Percentiles rank a stretch among this genome's conserved stretches.
These are phyloP conservation scores for Diplodia seriata DNA, from an alignment of 2,329 filamentous ascomycete genomes.

Conservation along the genomic window DNA sequence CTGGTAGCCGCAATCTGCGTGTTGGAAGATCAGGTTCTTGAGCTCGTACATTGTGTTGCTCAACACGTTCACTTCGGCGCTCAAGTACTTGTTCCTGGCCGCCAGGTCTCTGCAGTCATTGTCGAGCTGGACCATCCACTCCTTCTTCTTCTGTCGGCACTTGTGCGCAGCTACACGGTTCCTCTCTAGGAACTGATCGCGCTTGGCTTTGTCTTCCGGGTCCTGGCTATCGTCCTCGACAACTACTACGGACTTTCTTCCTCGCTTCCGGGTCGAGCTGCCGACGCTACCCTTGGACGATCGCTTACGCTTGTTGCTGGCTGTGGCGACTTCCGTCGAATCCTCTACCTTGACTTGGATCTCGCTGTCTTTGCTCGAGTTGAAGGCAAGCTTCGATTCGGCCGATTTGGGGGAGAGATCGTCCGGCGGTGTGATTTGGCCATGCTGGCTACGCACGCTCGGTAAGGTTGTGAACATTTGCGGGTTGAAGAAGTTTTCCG, in stretches of 20 bases:
- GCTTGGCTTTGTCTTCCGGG: conserved; percentile 22
- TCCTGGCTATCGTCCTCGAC: conserved; percentile 5
- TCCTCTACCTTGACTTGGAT: background rate
- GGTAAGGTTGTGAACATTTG: background rate
- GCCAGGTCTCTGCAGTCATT: conserved; percentile 51
- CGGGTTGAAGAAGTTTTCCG: background rate
- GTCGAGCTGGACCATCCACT: conserved; percentile 61
- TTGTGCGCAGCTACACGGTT: conserved; percentile 77
- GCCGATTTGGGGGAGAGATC: conserved; percentile 41
- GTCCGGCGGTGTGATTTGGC: conserved; percentile 48
- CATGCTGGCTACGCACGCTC: conserved; percentile 35
- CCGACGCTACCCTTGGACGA: background rate
- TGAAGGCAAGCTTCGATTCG: background rate
- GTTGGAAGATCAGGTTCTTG: conserved; percentile 36
- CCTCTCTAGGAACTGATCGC: conserved; percentile 61
- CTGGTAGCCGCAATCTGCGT: conserved; percentile 46
- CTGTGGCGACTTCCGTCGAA: background rate
- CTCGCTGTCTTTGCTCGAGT: background rate
- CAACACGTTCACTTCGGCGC: conserved; percentile 40
- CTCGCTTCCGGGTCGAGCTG: conserved; percentile 17
- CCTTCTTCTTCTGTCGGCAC: conserved; percentile 73
- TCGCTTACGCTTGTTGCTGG: conserved; percentile 17
- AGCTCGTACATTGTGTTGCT: conserved; percentile 24
- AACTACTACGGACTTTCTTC: background rate
- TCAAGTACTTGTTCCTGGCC: conserved; percentile 45